Evolutionary conservation across 2,329 filamentous ascomycete species (phyloP).

Genomic region (Drechslera avenae): DNA sequence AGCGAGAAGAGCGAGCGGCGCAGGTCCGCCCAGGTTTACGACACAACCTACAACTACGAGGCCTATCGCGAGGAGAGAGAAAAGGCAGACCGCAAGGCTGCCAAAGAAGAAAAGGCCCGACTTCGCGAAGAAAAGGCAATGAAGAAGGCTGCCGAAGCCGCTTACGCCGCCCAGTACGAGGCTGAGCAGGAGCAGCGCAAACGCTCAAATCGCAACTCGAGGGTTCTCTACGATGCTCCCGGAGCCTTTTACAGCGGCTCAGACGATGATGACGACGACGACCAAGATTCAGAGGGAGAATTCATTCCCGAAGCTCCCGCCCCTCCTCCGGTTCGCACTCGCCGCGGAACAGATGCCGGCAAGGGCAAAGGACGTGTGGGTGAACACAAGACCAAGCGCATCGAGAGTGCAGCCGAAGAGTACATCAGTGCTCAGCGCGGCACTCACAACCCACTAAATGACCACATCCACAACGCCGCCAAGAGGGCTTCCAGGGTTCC

Average conservation of each 20-base stretch:
- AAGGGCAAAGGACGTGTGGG: conserved; percentile 25
- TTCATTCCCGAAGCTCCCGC: conserved; percentile 7
- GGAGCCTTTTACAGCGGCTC: conserved; percentile 24
- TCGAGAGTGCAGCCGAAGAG: conserved; percentile 30
- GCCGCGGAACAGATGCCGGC: conserved; percentile 32
- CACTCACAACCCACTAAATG: conserved; percentile 30
- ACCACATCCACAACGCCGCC: conserved; percentile 37
- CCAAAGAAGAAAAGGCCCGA: background rate
- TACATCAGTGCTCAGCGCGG: conserved; percentile 41
- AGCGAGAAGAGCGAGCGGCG: conserved; percentile 29
- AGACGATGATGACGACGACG: conserved; percentile 5
- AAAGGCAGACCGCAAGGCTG: background rate
- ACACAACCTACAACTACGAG: conserved; percentile 19
- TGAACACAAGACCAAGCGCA: conserved; percentile 24
- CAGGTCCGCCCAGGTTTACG: conserved; percentile 37
- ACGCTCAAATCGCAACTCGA: conserved; percentile 22
- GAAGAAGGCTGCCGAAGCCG: background rate
- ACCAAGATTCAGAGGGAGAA: conserved; percentile 12
- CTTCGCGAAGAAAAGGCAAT: background rate
- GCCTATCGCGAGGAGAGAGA: conserved; percentile 9
- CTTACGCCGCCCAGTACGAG: conserved; percentile 9
- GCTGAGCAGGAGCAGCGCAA: conserved; percentile 14
- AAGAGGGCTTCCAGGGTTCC: conserved; percentile 32
- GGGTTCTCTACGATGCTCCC: conserved; percentile 16
- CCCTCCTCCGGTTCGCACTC: conserved; percentile 18